A percentile compares a stretch with the other conserved stretches of the same genome.
These are phyloP conservation scores for Saccharomycopsis olivae DNA, from an alignment of 805 yeast species.

Conservation along the genomic window DNA sequence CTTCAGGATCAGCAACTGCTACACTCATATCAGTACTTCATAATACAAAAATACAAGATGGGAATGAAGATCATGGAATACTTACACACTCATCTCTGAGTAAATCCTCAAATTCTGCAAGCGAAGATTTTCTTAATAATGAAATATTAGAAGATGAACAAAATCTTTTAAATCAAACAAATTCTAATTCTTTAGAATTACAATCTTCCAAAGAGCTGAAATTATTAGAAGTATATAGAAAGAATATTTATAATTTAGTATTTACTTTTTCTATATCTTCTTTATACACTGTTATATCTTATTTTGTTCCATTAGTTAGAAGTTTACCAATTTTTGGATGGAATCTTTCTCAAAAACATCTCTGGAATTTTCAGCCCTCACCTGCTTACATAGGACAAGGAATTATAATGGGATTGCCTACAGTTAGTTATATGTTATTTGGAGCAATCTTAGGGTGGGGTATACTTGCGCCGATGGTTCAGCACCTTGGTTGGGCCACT, in stretches of 20 bases:
- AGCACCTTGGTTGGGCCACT: conserved; percentile 71
- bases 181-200: conserved; percentile 23
- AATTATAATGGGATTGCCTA: conserved; percentile 90
- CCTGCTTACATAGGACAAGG: conserved; percentile 98
- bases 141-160: background rate
- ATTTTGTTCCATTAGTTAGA: conserved; percentile 60
- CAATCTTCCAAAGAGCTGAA: conserved; percentile 23
- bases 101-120: too few relatives aligned
- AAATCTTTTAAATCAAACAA: background rate
- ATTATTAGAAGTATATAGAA: conserved; percentile 29
- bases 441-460: conserved; percentile 94
- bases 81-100: background rate
- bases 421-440: conserved; percentile 81
- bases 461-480: conserved; percentile 71
- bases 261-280: conserved; percentile 63
- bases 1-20: conserved; percentile 95
- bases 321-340: conserved; percentile 70
- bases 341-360: conserved; percentile 46
- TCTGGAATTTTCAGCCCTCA: conserved; percentile 89
- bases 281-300: conserved; percentile 57
- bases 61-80: too few relatives aligned
- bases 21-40: conserved; percentile 83
- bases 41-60: conserved; percentile 40
- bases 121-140: conserved; percentile 13
- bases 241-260: conserved; percentile 50